These are phyloP conservation scores for Aspergillus niger DNA, from an alignment of 2,329 filamentous ascomycete genomes.

Conservation along the genomic window DNA sequence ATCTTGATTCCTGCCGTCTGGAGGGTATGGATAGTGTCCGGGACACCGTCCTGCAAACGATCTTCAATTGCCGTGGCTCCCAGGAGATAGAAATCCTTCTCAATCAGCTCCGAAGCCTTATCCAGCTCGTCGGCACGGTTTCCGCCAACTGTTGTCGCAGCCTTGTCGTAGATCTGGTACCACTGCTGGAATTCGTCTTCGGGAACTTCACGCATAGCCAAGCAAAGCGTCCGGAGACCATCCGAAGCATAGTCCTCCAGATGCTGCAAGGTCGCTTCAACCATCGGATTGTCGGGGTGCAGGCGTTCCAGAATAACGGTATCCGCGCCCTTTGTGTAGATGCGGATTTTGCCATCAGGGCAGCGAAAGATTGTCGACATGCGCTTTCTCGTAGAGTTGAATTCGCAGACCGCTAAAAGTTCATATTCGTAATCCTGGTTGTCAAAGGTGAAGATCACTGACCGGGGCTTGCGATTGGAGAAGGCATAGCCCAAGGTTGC, in stretches of 20 bases:
- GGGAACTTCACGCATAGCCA: conserved; percentile 90
- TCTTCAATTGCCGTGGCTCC: conserved; percentile 98
- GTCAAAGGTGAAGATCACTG: conserved; percentile 78
- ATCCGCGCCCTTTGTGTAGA: conserved; percentile 95
- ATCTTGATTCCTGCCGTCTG: conserved; percentile 98
- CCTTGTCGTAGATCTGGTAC: conserved; percentile 82
- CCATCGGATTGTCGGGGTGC: conserved; percentile 77
- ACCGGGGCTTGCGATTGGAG: conserved; percentile 81
- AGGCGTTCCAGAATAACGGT: conserved; percentile 95
- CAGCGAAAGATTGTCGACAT: conserved; percentile 98
- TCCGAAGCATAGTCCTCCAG: conserved; percentile 99
- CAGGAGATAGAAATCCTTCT: conserved; percentile 85
- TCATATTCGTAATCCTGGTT: conserved; percentile 80
- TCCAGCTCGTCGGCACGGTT: conserved; percentile 93
- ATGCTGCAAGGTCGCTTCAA: conserved; percentile 87
- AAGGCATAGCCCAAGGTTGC: conserved; percentile 85
- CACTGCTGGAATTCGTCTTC: conserved; percentile 89
- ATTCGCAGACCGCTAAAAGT: conserved; percentile 94
- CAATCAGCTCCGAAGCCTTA: conserved; percentile 94
- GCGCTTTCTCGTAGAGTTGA: conserved; percentile 94
- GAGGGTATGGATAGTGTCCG: conserved; percentile 95
- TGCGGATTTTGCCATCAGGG: conserved; percentile 89
- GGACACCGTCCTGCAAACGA: conserved; percentile 92
- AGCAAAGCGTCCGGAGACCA: conserved; percentile 87
- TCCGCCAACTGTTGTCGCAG: conserved; percentile 85